Base-by-base conservation (phyloP, 2,329 filamentous ascomycete species). In the Immersiporthe knoxdaviesiana region DNA sequence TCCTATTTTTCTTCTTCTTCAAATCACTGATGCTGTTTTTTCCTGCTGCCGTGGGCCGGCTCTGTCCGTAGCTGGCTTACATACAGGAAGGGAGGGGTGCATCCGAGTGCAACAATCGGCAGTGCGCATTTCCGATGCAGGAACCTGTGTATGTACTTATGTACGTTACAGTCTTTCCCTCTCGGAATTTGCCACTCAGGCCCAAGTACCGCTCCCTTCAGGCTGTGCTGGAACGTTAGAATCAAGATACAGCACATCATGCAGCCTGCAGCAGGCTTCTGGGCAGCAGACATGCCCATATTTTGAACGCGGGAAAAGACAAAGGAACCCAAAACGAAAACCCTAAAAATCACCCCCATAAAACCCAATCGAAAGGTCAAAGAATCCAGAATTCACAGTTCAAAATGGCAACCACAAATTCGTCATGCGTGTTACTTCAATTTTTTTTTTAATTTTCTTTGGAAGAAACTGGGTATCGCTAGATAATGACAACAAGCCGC, bases 391-490 rank as follows among this genome's bases (percentile, higher is more conserved):
- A 14, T 30, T 54, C 24, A 14, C 24, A 54, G n/a, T 2, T 54
- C 50, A 30, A 54, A 54, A 30, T 54, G 24, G 1, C 27, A 1
- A 56, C 5, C 6, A 30, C 24, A 32, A 18, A 18, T 54, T 30
- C 14, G 52, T 56, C 52, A 56, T 18, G 52, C 52, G 14, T 56
- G 52, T 56, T 56, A 24, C 27, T 56, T 56, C 52, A 30, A 56
- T 56, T 56, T n/a, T n/a, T n/a, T n/a, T n/a, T n/a, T n/a, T n/a
- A n/a, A n/a, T n/a, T n/a, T n/a, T n/a, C n/a, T n/a, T 18, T 30
- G 52, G 32, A 21, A 59, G 32, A 11, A 59, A 59, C 32, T 59
- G 56, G 56, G 56, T 59, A 59, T 59, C 56, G 32, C 7, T 59
- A 37, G 37, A 59, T 59, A 8, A 59, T 59, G 32, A 59, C 32